Evolutionary conservation across 805 yeast species (phyloP).

Genomic region (Yarrowia hollandica): DNA sequence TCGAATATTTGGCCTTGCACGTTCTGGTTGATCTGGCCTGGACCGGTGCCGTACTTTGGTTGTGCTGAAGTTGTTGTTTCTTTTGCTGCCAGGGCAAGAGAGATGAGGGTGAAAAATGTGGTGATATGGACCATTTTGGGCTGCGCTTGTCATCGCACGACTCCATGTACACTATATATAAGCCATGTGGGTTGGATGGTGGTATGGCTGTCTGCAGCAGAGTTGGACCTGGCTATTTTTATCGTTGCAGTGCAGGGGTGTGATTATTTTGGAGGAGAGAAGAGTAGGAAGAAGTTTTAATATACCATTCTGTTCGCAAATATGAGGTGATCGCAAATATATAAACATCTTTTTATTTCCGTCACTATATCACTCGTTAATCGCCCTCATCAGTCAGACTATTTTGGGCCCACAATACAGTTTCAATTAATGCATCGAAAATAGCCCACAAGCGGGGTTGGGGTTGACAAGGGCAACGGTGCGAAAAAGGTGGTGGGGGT

Average conservation of each 20-base stretch:
- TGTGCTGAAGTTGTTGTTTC: not conserved
- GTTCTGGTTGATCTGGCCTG: conserved; percentile 14
- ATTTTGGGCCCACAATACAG: conserved; percentile 4
- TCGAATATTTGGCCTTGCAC: conserved; percentile 7
- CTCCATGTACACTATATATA: not conserved
- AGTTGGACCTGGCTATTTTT: conserved; percentile 5
- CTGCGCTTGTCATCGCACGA: no score
- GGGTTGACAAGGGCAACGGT: no score
- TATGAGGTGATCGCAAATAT: no score
- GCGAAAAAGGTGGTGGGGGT: no score
- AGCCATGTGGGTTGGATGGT: not conserved
- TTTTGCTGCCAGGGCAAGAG: not conserved
- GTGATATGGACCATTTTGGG: not conserved
- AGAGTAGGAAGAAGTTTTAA: no score
- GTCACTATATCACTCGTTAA: no score
- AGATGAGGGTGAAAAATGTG: not conserved
- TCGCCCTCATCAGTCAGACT: not conserved
- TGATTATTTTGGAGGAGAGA: not conserved
- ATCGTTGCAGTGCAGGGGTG: no score
- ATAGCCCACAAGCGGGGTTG: not conserved
- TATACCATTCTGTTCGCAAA: no score
- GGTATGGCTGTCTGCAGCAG: no score
- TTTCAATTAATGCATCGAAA: conserved; percentile 10
- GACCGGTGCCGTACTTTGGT: conserved; percentile 4
- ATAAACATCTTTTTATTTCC: no score